A percentile compares a stretch with the other conserved stretches of the same genome.
Evolutionary conservation across 129 eudicot genomes (phyloP).

Genomic region (Apium graveolens): DNA sequence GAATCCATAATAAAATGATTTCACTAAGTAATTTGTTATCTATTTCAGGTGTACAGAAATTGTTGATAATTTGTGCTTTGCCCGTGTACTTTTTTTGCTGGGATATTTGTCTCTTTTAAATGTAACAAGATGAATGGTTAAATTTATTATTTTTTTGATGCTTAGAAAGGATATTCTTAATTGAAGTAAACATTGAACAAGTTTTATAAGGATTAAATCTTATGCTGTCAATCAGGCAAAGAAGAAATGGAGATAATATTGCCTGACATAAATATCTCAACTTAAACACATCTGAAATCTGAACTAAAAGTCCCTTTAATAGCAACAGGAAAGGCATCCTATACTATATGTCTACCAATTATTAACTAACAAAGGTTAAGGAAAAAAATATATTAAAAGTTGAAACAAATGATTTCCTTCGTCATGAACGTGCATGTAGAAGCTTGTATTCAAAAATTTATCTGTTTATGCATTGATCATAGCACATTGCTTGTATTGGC

Average conservation of each 20-base stretch:
- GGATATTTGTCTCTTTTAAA: no score
- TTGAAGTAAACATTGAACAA: neutral
- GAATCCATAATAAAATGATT: no score
- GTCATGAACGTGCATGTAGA: slow-evolving; percentile 7
- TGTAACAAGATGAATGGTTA: no score
- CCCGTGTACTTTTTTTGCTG: no score
- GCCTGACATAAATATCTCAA: neutral
- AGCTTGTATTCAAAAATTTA: neutral
- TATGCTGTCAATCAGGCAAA: neutral
- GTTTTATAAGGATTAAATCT: neutral
- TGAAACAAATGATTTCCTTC: neutral
- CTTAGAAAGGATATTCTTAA: no score
- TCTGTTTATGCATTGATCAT: neutral
- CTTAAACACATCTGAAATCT: neutral
- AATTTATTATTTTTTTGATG: no score
- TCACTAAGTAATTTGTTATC: no score
- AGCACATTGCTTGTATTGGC: neutral
- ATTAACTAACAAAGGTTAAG: slow-evolving; percentile 15
- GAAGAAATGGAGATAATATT: neutral
- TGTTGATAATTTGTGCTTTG: no score
- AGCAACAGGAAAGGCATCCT: neutral
- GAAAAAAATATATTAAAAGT: neutral
- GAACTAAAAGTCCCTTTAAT: neutral
- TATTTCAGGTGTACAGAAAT: no score
- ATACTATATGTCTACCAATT: slow-evolving; percentile 8